Base-by-base conservation (phyloP, 1,284 basidiomycete genomes). In the Austroboletus novae-zelandiae region DNA sequence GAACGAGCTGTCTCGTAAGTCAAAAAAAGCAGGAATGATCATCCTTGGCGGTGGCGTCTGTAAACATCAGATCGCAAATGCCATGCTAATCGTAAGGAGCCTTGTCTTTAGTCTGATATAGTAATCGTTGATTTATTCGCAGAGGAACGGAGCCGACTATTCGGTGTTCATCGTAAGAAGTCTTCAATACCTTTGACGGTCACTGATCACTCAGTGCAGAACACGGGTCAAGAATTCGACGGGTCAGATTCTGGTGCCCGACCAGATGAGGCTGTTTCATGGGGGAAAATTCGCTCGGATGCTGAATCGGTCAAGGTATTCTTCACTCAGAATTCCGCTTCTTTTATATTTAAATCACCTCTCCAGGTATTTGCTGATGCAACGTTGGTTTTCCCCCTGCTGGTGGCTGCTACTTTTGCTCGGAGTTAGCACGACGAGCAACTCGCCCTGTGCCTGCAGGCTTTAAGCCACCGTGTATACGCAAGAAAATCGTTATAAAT, bases 21-120 rank as follows among this genome's bases (percentile, higher is more conserved):
- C 94, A 30, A 86, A 84, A 57, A 96, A 95, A 70, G 97, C 97
- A 6, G 97, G 97, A 3, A 99, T 99, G 93, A 95, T 99, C 62
- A 87, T 99, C 50, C 81, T 99, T 8, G 97, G 97, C 13, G 97
- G 97, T 14, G 97, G 97, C 2, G 96, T 99, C 9, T 98, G 96
- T 77, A 99, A 99, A 71, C 97, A 99, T 68, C 97, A 99, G 67
- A 98, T 99, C 52, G 95, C 95, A 15, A 99, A 99, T 65, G 95
- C 96, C 1, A 98, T 99, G 97, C 76, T 99, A 20, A 98, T 99
- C 65, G 94, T 96, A 68, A 64, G 65, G 78, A 70, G 11, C 6
- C 10, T 14, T 41, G 50, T 51, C 50, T 37, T 43, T 17, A 7
- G 37, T 43, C 34, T 42, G 2, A 17, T 11, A 40, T 32, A 39